Conservation (phyloP, 176 grass and related monocot species). For the Eragrostis nindensis region DNA sequence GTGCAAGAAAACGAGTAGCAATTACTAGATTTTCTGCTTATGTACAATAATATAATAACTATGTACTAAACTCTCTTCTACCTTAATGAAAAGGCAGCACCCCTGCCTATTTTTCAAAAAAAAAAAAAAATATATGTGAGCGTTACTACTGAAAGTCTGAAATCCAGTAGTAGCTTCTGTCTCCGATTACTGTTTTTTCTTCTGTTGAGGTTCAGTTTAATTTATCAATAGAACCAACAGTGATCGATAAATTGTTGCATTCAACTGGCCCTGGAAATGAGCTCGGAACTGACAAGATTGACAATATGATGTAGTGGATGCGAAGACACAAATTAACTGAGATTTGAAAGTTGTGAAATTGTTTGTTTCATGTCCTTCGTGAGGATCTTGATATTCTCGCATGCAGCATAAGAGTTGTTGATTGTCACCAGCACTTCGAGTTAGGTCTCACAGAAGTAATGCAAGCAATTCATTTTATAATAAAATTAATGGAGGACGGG, state of each 20-base stretch:
- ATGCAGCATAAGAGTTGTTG: background rate
- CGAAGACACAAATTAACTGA: background rate
- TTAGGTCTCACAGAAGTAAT: conserved; percentile 19
- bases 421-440: conserved; percentile 21
- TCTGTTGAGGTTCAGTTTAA: too few species aligned
- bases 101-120: too few species aligned
- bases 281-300: background rate
- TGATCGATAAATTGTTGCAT: background rate
- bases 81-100: too few species aligned
- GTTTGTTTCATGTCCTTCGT: background rate
- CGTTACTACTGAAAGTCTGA: too few species aligned
- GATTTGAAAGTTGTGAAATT: background rate
- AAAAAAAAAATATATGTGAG: too few species aligned
- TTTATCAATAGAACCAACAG: background rate
- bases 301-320: conserved; percentile 11
- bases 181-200: too few species aligned
- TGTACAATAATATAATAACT: too few species aligned
- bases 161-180: too few species aligned
- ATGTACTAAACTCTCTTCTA: too few species aligned
- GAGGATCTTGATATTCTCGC: background rate
- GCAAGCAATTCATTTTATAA: background rate
- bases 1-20: too few species aligned
- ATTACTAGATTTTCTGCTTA: too few species aligned
- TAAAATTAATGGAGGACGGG: background rate
- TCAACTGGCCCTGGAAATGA: background rate